Conservation (phyloP, 2,329 filamentous ascomycete genomes). For the Ophiostoma sp. region DNA sequence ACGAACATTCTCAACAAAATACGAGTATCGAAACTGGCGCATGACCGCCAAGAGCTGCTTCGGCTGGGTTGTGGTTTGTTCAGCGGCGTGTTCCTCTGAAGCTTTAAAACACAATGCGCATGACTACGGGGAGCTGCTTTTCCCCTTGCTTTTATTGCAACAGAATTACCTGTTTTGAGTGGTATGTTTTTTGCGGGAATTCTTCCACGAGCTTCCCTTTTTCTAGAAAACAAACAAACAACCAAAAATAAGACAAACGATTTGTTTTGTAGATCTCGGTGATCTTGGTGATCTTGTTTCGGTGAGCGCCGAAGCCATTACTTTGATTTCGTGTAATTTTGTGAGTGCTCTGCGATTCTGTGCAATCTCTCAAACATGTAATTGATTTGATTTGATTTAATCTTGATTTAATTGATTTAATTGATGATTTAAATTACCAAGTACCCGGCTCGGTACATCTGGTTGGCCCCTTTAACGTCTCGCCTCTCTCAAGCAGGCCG, state of each 20-base stretch:
- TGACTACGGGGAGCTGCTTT: neutral
- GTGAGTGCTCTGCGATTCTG: too few species aligned
- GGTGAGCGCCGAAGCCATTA: neutral
- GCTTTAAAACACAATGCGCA: neutral
- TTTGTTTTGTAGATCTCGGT: neutral
- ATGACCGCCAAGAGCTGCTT: neutral
- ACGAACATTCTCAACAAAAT: constrained; percentile 7
- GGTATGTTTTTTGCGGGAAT: neutral
- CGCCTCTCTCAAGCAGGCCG: too few species aligned
- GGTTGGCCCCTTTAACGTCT: neutral
- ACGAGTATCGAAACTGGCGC: neutral
- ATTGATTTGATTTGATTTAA: too few species aligned
- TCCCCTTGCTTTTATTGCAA: neutral
- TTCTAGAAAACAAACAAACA: too few species aligned
- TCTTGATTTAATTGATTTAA: too few species aligned
- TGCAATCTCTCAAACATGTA: too few species aligned
- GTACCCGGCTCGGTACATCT: neutral
- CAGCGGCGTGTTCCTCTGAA: neutral
- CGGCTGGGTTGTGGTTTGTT: neutral
- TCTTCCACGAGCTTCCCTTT: too few species aligned
- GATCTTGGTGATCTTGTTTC: neutral
- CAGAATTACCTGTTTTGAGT: neutral
- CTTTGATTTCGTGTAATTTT: too few species aligned
- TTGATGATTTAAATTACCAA: too few species aligned
- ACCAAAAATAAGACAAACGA: too few species aligned